Evolutionary conservation across 2,329 filamentous ascomycete species (phyloP), one percentile per base, ranked within the genome.

Genomic region (Mycosphaerella arachidis): DNA sequence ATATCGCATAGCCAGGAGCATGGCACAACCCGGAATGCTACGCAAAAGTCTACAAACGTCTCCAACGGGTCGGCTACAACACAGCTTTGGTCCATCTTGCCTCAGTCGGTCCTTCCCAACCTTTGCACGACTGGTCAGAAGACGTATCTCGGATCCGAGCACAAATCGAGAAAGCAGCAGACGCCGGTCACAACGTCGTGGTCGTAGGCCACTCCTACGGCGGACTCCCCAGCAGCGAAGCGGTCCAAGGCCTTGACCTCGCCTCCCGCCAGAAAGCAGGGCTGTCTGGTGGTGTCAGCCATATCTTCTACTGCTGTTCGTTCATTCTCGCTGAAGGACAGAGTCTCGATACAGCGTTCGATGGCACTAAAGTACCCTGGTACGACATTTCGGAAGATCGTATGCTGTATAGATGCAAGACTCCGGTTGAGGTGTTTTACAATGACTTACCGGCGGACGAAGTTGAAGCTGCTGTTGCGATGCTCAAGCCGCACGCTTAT

Each of bases 171-270:
- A 29, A 51, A 4, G 57, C 66, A 9, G 59, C 63, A 10, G 55
- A 68, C 16, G 63, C 65, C n/a, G 62, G 64, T 18, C 64, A 68
- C 46, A 66, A 68, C 29, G 66, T 71, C n/a, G 53, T 71, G 16
- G 56, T 72, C 4, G 63, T 68, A n/a, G 68, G 69, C 62, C 70
- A 73, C 59, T 70, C 66, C 5, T 72, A 73, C 59, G 71, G 69
- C 46, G 69, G 68, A 18, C 55, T 71, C n/a, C 64, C 65, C 9
- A 65, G 66, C 37, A 64, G 58, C 12, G 67, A 70, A 56, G 67
- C 71, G 13, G 65, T 59, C 57, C 62, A 53, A 43, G 61, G 51
- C 57, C 63, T 63, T 1, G 61, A 60, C 53, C n/a, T 53, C 8
- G 31, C 24, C 2, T 53, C 61, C 4, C 51, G 31, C 18, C n/a